phyloP scores from a whole-genome alignment of 1,284 basidiomycete species.

The Malassezia vespertilionis region DNA sequence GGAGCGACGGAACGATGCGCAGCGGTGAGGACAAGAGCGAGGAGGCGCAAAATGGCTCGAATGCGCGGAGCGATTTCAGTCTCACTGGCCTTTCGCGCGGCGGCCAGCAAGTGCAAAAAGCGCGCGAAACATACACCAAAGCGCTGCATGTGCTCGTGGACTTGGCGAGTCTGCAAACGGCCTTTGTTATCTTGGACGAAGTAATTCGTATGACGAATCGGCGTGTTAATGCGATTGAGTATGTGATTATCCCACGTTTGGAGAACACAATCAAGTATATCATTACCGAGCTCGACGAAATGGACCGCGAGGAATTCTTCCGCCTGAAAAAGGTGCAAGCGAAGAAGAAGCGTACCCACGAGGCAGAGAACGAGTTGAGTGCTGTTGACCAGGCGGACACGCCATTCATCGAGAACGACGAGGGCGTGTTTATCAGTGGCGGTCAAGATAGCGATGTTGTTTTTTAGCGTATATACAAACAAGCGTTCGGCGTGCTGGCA shows the following conservation, averaged over 20 bases:
- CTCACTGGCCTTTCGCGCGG: slow-evolving; percentile 94
- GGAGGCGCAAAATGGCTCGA: background rate
- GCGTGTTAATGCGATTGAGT: slow-evolving; percentile 96
- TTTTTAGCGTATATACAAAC: too few species aligned
- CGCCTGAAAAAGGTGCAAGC: slow-evolving; percentile 41
- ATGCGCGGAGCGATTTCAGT: slow-evolving; percentile 61
- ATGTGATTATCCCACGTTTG: slow-evolving; percentile 86
- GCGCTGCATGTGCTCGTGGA: slow-evolving; percentile 94
- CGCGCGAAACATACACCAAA: slow-evolving; percentile 91
- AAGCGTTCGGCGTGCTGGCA: too few species aligned
- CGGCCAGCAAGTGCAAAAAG: slow-evolving; percentile 86
- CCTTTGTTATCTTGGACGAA: slow-evolving; percentile 96
- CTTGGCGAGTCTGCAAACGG: slow-evolving; percentile 80
- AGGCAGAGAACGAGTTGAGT: slow-evolving; percentile 11
- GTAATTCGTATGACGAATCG: slow-evolving; percentile 97
- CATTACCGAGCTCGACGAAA: slow-evolving; percentile 43
- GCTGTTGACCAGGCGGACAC: slow-evolving; percentile 8
- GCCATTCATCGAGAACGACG: slow-evolving; percentile 5
- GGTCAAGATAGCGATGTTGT: slow-evolving; percentile 47
- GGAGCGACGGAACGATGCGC: background rate
- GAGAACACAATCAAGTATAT: slow-evolving; percentile 72
- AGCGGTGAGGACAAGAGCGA: slow-evolving; percentile 1
- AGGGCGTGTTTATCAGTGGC: slow-evolving; percentile 32
- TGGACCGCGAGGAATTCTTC: slow-evolving; percentile 47
- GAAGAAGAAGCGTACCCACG: slow-evolving; percentile 27